phyloP scores from a whole-genome alignment of 208 protist genomes.

The Acanthamoeba triangularis region DNA sequence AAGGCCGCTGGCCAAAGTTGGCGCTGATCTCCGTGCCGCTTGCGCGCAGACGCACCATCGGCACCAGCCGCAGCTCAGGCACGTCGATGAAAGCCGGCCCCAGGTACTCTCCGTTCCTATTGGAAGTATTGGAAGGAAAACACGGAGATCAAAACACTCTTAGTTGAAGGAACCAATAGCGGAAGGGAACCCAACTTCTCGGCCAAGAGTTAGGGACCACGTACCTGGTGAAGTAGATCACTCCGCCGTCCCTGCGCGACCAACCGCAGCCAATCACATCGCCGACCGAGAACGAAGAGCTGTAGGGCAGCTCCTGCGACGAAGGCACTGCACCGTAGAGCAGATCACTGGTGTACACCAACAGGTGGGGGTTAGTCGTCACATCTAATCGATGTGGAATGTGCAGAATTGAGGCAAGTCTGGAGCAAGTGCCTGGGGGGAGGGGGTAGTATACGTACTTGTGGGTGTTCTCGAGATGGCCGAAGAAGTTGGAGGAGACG shows the following conservation, averaged over 20 bases:
- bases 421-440: not conserved
- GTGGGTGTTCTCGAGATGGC: conserved; percentile 48
- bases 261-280: conserved; percentile 81
- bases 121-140: not conserved
- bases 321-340: conserved; percentile 55
- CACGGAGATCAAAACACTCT: not conserved
- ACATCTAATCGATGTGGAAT: too few relatives aligned
- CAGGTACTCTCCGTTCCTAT: conserved; percentile 68
- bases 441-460: not conserved
- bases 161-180: not conserved
- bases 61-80: conserved; percentile 2
- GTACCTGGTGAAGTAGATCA: conserved; percentile 78
- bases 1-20: conserved; percentile 19
- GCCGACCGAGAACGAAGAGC: conserved; percentile 34
- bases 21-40: conserved; percentile 63
- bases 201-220: not conserved
- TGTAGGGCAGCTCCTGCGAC: conserved; percentile 64
- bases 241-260: conserved; percentile 1
- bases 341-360: not conserved
- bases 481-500: conserved; percentile 61
- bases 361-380: not conserved
- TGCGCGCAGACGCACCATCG: conserved; percentile 34
- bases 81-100: conserved; percentile 76
- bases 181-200: not conserved
- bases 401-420: not conserved